These are phyloP conservation scores for Globisporangium barbulae DNA, from an alignment of 352 stramenopile species.

Conservation along the genomic window DNA sequence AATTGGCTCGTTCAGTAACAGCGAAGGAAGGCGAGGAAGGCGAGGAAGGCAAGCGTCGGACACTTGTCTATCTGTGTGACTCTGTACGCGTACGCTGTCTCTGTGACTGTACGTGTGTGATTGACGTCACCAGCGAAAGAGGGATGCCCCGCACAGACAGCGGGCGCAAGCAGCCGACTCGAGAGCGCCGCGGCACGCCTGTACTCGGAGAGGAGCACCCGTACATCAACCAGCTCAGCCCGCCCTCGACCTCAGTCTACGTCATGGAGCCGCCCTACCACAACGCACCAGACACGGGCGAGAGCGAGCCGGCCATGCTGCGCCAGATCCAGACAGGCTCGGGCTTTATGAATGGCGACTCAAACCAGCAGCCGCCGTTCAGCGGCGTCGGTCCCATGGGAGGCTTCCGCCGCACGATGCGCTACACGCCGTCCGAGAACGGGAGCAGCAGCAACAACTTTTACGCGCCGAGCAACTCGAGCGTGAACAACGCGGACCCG, in stretches of 20 bases:
- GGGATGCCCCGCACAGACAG: constrained; percentile 22
- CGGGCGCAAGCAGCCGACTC: constrained; percentile 22
- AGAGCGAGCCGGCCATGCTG: constrained; percentile 9
- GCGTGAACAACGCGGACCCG: constrained; percentile 12
- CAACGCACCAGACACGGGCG: constrained; percentile 21
- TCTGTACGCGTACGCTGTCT: not conserved
- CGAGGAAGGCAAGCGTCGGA: not conserved
- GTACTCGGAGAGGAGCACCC: constrained; percentile 67
- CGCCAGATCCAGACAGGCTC: constrained; percentile 7
- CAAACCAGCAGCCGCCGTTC: constrained; percentile 21
- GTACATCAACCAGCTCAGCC: constrained; percentile 55
- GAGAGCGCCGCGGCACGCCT: constrained; percentile 56
- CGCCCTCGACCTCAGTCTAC: constrained; percentile 48
- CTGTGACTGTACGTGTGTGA: not conserved
- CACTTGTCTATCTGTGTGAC: not conserved
- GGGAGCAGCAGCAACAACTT: constrained; percentile 25
- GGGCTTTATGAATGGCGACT: constrained; percentile 21
- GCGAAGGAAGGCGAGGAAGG: not conserved
- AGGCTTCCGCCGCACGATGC: constrained; percentile 22
- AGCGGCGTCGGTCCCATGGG: not conserved
- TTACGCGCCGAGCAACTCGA: constrained; percentile 30
- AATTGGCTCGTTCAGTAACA: constrained; percentile 1
- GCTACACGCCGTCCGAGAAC: constrained; percentile 15
- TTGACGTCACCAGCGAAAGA: constrained; percentile 1
- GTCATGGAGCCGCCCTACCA: constrained; percentile 62